Conservation (phyloP, 805 yeast genomes). For the Metschnikowia amazonensis region DNA sequence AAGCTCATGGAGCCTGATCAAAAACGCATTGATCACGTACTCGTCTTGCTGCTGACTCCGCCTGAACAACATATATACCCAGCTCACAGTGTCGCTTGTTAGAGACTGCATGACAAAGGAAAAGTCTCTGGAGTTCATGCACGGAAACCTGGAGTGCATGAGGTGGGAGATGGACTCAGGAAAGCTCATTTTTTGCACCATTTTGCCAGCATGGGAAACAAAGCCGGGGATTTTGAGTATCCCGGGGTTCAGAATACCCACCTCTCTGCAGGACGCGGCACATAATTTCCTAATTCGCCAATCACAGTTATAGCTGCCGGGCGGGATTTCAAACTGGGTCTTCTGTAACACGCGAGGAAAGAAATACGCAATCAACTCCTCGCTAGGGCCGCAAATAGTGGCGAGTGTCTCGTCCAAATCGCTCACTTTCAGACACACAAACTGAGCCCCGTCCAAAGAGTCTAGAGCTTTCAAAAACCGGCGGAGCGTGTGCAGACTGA, state of each 20-base stretch:
- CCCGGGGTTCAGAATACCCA: neutral
- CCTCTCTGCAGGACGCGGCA: neutral
- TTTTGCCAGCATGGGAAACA: neutral
- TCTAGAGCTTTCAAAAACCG: neutral
- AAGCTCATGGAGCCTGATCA: neutral
- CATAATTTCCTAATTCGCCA: neutral
- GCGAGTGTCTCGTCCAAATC: neutral
- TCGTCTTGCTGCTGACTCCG: neutral
- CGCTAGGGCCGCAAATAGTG: neutral
- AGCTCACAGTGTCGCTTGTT: neutral
- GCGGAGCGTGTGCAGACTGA: neutral
- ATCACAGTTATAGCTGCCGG: neutral
- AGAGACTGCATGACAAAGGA: neutral
- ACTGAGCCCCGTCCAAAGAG: neutral
- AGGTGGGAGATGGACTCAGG: neutral
- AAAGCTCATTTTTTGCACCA: neutral
- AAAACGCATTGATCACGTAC: neutral
- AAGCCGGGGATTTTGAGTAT: neutral
- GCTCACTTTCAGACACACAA: neutral
- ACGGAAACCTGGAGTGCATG: neutral
- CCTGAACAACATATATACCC: neutral
- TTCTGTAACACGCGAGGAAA: neutral
- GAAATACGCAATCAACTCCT: neutral
- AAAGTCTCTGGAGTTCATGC: slow-evolving; percentile 2
- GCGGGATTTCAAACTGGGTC: neutral